Percentiles rank a stretch among this genome's conserved stretches.
Evolutionary conservation across 2,329 filamentous ascomycete genomes (phyloP).

Genomic region (Lasiodiplodia hormozganensis): DNA sequence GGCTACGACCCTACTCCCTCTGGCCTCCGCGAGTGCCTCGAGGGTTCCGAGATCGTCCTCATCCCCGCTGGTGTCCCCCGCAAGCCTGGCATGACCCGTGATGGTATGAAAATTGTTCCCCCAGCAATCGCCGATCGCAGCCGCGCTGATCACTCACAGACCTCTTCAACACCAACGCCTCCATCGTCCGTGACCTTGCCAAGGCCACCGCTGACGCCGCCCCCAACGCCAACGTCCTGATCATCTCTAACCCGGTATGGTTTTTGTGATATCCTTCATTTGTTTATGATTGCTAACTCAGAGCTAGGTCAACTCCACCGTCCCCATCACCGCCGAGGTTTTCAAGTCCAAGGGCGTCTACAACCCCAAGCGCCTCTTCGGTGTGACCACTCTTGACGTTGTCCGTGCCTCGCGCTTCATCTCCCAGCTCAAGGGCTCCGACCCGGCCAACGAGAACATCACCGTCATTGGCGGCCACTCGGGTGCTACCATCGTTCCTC

Average conservation of each 20-base stretch:
- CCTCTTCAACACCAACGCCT: conserved; percentile 99
- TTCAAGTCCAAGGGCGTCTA: conserved; percentile 96
- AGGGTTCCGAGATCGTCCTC: conserved; percentile 90
- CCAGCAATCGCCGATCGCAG: conserved; percentile 1
- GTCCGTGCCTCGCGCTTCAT: conserved; percentile 98
- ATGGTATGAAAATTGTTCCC: conserved; percentile 61
- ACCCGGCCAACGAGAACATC: conserved; percentile 93
- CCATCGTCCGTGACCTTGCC: conserved; percentile 97
- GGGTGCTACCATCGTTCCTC: conserved; percentile 96
- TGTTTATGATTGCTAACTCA: conserved; percentile 30
- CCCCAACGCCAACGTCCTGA: conserved; percentile 92
- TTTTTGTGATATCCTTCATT: not conserved
- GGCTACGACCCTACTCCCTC: conserved; percentile 82
- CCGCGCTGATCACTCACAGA: conserved; percentile 57
- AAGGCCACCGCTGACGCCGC: conserved; percentile 89
- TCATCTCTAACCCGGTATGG: conserved; percentile 94
- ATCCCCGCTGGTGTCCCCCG: conserved; percentile 98
- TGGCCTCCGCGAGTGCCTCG: conserved; percentile 80
- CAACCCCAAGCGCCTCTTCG: conserved; percentile 99
- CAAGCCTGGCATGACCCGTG: conserved; percentile 99
- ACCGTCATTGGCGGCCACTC: conserved; percentile 97
- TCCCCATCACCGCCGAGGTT: conserved; percentile 95
- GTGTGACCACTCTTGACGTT: conserved; percentile 98
- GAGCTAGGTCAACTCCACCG: conserved; percentile 88
- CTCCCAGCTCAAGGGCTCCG: conserved; percentile 87